A percentile compares a stretch with the other conserved stretches of the same genome.
phyloP scores from a whole-genome alignment of 164 flowering plant genomes.

The Stephania japonica region DNA sequence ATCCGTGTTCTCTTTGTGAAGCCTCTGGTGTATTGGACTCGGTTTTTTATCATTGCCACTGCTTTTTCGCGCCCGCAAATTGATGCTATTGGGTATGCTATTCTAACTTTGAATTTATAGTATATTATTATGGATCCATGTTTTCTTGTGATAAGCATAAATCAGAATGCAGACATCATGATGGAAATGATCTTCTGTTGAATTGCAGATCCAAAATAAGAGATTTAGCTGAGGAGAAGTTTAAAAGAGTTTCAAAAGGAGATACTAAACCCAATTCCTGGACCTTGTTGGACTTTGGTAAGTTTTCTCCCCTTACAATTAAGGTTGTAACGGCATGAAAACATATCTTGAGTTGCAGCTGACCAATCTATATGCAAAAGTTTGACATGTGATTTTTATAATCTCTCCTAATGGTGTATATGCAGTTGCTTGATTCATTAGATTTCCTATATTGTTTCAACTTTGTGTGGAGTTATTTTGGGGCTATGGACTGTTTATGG shows the following conservation, averaged over 20 bases:
- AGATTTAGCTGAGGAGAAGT: slow-evolving; percentile 78
- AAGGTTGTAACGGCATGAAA: not conserved
- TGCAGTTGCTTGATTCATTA: no score
- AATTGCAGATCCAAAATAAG: slow-evolving; percentile 55
- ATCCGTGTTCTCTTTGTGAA: slow-evolving; percentile 90
- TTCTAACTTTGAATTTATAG: not conserved
- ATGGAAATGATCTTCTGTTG: slow-evolving; percentile 1
- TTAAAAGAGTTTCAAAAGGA: slow-evolving; percentile 62
- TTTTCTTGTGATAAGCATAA: not conserved
- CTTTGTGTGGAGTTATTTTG: no score
- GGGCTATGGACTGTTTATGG: no score
- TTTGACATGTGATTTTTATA: no score
- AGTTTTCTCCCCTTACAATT: slow-evolving; percentile 12
- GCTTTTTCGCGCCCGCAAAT: slow-evolving; percentile 96
- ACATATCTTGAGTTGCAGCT: not conserved
- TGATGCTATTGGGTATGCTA: slow-evolving; percentile 77
- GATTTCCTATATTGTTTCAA: no score
- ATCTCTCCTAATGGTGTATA: no score
- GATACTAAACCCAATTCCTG: slow-evolving; percentile 88
- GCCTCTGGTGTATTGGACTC: slow-evolving; percentile 96
- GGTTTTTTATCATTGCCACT: slow-evolving; percentile 88
- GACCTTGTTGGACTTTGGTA: slow-evolving; percentile 92
- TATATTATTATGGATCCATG: not conserved
- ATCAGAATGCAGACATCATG: not conserved
- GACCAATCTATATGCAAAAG: not conserved